phyloP scores from a whole-genome alignment of 345 rosid genomes.

The Lagerstroemia speciosa region DNA sequence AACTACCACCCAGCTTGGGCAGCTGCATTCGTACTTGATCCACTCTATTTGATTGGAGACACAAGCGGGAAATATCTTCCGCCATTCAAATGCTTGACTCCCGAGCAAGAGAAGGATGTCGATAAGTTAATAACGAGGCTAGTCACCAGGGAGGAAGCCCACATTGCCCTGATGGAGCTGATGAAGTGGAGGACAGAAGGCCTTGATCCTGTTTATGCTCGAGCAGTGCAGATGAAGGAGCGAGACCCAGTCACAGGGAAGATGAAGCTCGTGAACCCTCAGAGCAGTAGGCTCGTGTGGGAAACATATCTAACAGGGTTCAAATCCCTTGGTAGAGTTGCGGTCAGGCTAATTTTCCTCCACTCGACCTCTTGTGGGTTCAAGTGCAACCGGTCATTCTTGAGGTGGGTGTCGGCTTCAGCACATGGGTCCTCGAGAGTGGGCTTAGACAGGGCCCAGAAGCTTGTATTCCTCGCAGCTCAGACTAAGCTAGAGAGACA shows the following conservation, averaged over 20 bases:
- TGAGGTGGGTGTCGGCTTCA: conserved; percentile 60
- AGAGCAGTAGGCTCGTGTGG: conserved; percentile 97
- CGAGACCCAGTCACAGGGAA: conserved; percentile 79
- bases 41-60: conserved; percentile 77
- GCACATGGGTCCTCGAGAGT: conserved; percentile 55
- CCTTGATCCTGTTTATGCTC: conserved; percentile 88
- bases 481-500: conserved; percentile 78
- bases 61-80: conserved; percentile 85
- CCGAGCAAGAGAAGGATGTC: conserved; percentile 95
- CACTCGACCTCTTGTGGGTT: conserved; percentile 85
- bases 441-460: conserved; percentile 73
- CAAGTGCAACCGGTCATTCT: conserved; percentile 77
- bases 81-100: conserved; percentile 75
- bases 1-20: conserved; percentile 99
- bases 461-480: conserved; percentile 80
- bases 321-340: conserved; percentile 89
- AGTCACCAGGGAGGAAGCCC: conserved; percentile 94
- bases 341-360: conserved; percentile 92
- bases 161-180: conserved; percentile 91
- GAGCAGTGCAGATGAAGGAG: conserved; percentile 96
- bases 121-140: conserved; percentile 93
- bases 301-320: conserved; percentile 91
- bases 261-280: conserved; percentile 82
- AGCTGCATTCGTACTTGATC: conserved; percentile 89
- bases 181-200: conserved; percentile 99